These are phyloP conservation scores for Tylopilus balloui DNA, from an alignment of 768 basidiomycete genomes.

Conservation along the genomic window DNA sequence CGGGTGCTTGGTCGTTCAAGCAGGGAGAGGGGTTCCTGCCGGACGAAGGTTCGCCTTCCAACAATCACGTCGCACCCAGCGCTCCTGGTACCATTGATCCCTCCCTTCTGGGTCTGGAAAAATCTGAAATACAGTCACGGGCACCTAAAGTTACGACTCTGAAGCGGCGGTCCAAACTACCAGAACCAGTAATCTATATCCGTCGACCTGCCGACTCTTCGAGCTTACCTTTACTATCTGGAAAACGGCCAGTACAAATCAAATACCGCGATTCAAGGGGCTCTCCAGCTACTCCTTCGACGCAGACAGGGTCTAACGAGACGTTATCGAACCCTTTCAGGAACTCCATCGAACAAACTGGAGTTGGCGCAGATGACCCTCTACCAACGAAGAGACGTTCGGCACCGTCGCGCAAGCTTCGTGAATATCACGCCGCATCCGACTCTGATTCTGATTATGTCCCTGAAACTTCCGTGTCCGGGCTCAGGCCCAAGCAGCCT, in stretches of 20 bases:
- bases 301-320: not conserved
- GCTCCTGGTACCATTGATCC: conserved; percentile 27
- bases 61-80: not conserved
- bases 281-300: not conserved
- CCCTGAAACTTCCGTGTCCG: conserved; percentile 10
- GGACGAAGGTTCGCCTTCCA: not conserved
- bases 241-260: conserved; percentile 28
- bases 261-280: conserved; percentile 25
- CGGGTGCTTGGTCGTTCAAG: conserved; percentile 9
- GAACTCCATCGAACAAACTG: not conserved
- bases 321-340: not conserved
- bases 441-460: conserved; percentile 15
- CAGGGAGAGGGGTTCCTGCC: not conserved
- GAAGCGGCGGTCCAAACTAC: conserved; percentile 12
- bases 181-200: conserved; percentile 29
- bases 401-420: conserved; percentile 17
- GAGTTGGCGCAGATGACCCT: not conserved
- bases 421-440: not conserved
- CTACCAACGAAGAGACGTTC: conserved; percentile 2
- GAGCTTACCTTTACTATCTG: conserved; percentile 13
- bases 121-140: not conserved
- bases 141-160: not conserved
- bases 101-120: conserved; percentile 24
- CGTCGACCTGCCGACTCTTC: conserved; percentile 27
- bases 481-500: conserved; percentile 2